Evolutionary conservation across 805 yeast species (phyloP).

Genomic region (Saccharomycopsis fermentans): DNA sequence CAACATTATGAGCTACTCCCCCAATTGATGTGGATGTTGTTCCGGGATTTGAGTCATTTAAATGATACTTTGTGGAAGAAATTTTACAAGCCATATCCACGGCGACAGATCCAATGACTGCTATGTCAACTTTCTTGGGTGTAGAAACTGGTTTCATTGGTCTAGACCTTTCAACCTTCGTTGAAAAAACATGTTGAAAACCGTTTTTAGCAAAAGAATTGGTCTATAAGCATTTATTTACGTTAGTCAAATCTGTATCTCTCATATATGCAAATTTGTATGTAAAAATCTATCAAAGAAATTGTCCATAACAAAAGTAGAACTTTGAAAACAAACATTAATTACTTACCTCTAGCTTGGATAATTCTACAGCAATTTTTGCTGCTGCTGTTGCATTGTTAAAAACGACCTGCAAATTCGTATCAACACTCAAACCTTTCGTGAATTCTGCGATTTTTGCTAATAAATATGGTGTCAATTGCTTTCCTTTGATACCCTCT

Average conservation of each 20-base stretch:
- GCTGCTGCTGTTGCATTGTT: slow-evolving; percentile 68
- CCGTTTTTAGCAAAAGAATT: background rate
- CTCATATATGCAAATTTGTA: background rate
- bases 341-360: slow-evolving; percentile 27
- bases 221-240: background rate
- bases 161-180: background rate
- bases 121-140: slow-evolving; percentile 21
- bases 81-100: slow-evolving; percentile 57
- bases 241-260: background rate
- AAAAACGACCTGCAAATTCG: slow-evolving; percentile 66
- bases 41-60: slow-evolving; percentile 71
- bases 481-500: slow-evolving; percentile 55
- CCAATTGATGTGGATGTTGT: slow-evolving; percentile 48
- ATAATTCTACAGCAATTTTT: slow-evolving; percentile 48
- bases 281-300: background rate
- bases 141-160: background rate
- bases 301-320: background rate
- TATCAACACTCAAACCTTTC: slow-evolving; percentile 55
- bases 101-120: slow-evolving; percentile 69
- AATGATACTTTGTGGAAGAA: slow-evolving; percentile 22
- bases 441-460: slow-evolving; percentile 57
- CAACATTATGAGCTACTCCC: slow-evolving; percentile 79
- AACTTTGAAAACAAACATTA: background rate
- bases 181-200: background rate
- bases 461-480: slow-evolving; percentile 69